A percentile compares a stretch with the other conserved stretches of the same genome.
phyloP scores from a whole-genome alignment of 2,329 filamentous ascomycete species.

The Nigrospora oryzae region DNA sequence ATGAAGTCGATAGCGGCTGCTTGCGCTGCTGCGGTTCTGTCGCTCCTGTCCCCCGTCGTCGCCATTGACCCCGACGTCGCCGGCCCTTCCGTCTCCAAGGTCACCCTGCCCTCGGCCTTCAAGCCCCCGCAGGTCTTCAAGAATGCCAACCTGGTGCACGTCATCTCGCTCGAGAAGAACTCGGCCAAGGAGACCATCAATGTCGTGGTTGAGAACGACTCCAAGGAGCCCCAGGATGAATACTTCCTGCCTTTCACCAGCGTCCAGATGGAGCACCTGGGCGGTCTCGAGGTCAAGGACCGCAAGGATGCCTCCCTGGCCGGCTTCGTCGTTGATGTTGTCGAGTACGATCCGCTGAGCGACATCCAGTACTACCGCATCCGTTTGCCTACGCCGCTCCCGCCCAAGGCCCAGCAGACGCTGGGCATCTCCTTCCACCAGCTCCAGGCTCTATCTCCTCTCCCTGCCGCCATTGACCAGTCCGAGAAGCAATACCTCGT shows the following conservation, averaged over 20 bases:
- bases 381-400: slow-evolving; percentile 66
- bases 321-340: slow-evolving; percentile 60
- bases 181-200: slow-evolving; percentile 88
- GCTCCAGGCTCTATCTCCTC: slow-evolving; percentile 68
- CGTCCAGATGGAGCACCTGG: slow-evolving; percentile 66
- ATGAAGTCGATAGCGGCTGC: slow-evolving; percentile 34
- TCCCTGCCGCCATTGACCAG: slow-evolving; percentile 78
- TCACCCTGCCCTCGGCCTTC: slow-evolving; percentile 58
- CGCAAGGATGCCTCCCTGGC: slow-evolving; percentile 68
- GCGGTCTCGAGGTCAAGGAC: slow-evolving; percentile 84
- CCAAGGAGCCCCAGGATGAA: slow-evolving; percentile 68
- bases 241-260: slow-evolving; percentile 87
- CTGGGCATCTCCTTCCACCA: slow-evolving; percentile 80
- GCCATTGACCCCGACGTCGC: slow-evolving; percentile 21
- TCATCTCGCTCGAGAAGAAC: slow-evolving; percentile 86
- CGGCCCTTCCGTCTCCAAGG: slow-evolving; percentile 42
- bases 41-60: slow-evolving; percentile 43
- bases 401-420: slow-evolving; percentile 71
- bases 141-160: slow-evolving; percentile 84
- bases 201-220: slow-evolving; percentile 86
- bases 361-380: slow-evolving; percentile 78
- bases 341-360: slow-evolving; percentile 58
- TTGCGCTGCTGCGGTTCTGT: slow-evolving; percentile 49
- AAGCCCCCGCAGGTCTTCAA: slow-evolving; percentile 86
- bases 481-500: slow-evolving; percentile 78